Evolutionary conservation across 2,329 filamentous ascomycete genomes (phyloP).

Genomic region (Trichoderma sp.): DNA sequence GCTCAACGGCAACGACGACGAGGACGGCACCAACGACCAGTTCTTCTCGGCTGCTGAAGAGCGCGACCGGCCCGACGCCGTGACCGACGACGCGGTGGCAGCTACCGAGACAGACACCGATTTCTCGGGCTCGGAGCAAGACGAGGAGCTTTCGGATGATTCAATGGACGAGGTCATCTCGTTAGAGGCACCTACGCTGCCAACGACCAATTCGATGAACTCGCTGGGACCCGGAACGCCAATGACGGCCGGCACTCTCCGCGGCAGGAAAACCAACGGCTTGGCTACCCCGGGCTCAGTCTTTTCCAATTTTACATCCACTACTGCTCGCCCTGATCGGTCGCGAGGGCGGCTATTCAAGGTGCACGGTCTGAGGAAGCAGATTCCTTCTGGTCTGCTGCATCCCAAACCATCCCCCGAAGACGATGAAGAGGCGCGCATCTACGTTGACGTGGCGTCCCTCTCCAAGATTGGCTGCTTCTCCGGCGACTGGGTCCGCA

Average conservation of each 20-base stretch:
- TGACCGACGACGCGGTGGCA: conserved; percentile 60
- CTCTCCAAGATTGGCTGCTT: conserved; percentile 92
- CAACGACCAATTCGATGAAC: conserved; percentile 71
- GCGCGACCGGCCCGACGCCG: conserved; percentile 59
- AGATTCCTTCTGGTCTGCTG: conserved; percentile 74
- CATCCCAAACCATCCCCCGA: conserved; percentile 76
- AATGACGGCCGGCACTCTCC: conserved; percentile 62
- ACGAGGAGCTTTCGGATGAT: conserved; percentile 79
- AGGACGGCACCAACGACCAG: conserved; percentile 85
- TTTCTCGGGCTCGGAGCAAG: conserved; percentile 64
- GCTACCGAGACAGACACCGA: conserved; percentile 65
- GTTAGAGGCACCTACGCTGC: conserved; percentile 74
- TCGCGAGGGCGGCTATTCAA: conserved; percentile 80
- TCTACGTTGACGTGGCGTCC: conserved; percentile 87
- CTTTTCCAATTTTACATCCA: conserved; percentile 83
- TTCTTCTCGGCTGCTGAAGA: conserved; percentile 94
- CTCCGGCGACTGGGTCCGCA: conserved; percentile 92
- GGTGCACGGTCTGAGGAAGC: conserved; percentile 71
- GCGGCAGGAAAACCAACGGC: conserved; percentile 67
- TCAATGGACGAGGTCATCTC: conserved; percentile 94
- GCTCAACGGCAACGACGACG: conserved; percentile 60
- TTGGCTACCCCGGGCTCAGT: conserved; percentile 83
- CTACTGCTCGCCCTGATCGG: conserved; percentile 73
- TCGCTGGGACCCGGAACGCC: conserved; percentile 78
- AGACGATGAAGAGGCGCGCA: conserved; percentile 85